Percentiles rank a stretch among this genome's conserved stretches.
Evolutionary conservation across 2,329 filamentous ascomycete species (phyloP).

Genomic region (Calonectria pteridis): DNA sequence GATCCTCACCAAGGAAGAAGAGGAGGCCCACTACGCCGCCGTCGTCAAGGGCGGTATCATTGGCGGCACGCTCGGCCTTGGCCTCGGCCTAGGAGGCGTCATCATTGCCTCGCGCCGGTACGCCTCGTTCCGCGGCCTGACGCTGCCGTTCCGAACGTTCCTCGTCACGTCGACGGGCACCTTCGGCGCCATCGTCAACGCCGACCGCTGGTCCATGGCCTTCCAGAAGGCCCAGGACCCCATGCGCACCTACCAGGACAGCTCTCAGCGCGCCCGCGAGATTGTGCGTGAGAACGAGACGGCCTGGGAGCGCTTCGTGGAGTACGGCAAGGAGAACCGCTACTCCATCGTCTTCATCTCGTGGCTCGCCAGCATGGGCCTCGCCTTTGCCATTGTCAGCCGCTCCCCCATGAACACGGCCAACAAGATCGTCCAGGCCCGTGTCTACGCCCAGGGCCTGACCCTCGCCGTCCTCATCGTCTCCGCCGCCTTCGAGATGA

Average conservation of each 20-base stretch:
- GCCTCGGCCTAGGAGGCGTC: slow-evolving; percentile 76
- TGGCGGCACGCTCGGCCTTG: slow-evolving; percentile 78
- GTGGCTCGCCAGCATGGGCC: slow-evolving; percentile 85
- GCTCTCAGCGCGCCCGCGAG: slow-evolving; percentile 67
- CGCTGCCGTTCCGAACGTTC: slow-evolving; percentile 91
- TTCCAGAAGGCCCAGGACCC: slow-evolving; percentile 81
- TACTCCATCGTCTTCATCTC: slow-evolving; percentile 87
- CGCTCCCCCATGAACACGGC: slow-evolving; percentile 79
- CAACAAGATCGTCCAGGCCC: slow-evolving; percentile 94
- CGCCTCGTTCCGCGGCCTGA: slow-evolving; percentile 82
- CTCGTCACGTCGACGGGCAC: slow-evolving; percentile 85
- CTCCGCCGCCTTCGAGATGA: slow-evolving; percentile 83
- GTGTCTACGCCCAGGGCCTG: slow-evolving; percentile 92
- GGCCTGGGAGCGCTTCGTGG: slow-evolving; percentile 70
- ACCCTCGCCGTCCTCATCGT: slow-evolving; percentile 87
- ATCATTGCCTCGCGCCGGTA: slow-evolving; percentile 77
- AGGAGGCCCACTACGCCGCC: slow-evolving; percentile 83
- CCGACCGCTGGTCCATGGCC: slow-evolving; percentile 75
- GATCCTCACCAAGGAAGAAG: slow-evolving; percentile 94
- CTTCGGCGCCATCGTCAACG: slow-evolving; percentile 88
- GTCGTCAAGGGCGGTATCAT: slow-evolving; percentile 84
- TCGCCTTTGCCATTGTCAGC: slow-evolving; percentile 80
- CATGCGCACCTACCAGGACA: slow-evolving; percentile 74
- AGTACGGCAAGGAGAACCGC: slow-evolving; percentile 83
- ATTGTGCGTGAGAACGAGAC: slow-evolving; percentile 69